Conservation (phyloP, 106 monocot genomes). For the Dactylorhiza incarnata region DNA sequence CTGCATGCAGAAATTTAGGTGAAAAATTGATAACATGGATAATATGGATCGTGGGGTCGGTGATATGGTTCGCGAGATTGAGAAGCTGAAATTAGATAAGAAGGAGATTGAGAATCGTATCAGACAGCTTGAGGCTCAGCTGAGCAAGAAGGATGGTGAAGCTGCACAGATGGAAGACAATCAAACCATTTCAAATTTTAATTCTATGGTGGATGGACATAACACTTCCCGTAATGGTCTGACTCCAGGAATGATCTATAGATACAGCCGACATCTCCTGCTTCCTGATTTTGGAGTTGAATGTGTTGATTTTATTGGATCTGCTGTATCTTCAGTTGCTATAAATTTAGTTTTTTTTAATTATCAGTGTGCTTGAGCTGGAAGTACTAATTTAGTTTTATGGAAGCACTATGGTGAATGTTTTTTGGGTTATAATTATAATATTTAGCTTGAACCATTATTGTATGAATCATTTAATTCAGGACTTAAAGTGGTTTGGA, state of each 20-base stretch:
- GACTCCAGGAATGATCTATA: slow-evolving; percentile 64
- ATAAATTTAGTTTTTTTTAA: not conserved
- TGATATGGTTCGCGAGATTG: slow-evolving; percentile 30
- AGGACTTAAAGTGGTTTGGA: not conserved
- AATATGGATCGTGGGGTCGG: not conserved
- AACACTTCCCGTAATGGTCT: slow-evolving; percentile 23
- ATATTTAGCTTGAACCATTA: not conserved
- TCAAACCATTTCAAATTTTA: not conserved
- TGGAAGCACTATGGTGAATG: not conserved
- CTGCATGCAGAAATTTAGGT: slow-evolving; percentile 1
- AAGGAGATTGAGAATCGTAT: slow-evolving; percentile 54
- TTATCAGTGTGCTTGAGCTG: not conserved
- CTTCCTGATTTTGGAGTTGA: slow-evolving; percentile 88
- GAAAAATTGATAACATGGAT: slow-evolving; percentile 5
- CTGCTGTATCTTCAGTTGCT: not conserved
- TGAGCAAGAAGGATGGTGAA: slow-evolving; percentile 5
- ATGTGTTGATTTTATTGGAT: slow-evolving; percentile 24
- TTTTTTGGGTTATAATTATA: not conserved
- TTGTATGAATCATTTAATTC: not conserved
- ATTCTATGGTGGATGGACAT: not conserved
- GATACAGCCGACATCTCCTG: slow-evolving; percentile 88
- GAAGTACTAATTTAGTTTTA: not conserved
- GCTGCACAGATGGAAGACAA: not conserved
- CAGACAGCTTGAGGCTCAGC: slow-evolving; percentile 36
- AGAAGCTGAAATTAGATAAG: slow-evolving; percentile 55